Evolutionary conservation across 2,329 filamentous ascomycete species (phyloP), one percentile per base, ranked within the genome.

Genomic region (Fusarium scirpi): DNA sequence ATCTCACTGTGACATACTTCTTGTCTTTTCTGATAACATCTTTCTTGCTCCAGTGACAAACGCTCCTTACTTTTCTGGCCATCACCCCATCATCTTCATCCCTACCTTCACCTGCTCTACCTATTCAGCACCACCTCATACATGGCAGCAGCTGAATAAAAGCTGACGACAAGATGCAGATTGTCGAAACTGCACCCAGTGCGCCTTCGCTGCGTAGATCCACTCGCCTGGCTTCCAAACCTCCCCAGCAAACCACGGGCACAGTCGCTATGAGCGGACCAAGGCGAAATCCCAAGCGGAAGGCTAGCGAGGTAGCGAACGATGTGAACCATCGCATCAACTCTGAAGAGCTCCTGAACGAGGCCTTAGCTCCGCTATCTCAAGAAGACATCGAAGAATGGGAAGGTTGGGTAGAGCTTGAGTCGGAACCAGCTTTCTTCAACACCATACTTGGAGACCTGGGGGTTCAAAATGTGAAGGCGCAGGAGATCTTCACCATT

Each of bases 381-480:
- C 75, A 79, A 8, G 79, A 85, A 30, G 89, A 92, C 72, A 84
- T 86, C 25, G 79, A 85, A 27, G 84, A 85, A 30, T 94, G 91
- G 89, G 84, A 88, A 52, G 91, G 91, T 25, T 95, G 92, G 89
- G 87, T 91, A 62, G 94, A 98, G 76, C 86, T 98, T 52, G 94
- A 97, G 80, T 97, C 94, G 9, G 94, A 98, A 67, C 94, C 94
- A 10, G 93, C 89, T 29, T 90, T 94, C 74, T 98, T 98, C 83
- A 96, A 94, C 74, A 89, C 90, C 41, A 95, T 98, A 78, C 84
- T 98, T 6, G 86, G 87, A 34, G 90, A 94, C 51, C 89, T 96
- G 64, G 94, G 94, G 24, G 91, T 96, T 7, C 83, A 86, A 59
- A 88, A 90, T 54, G 86, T 94, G 63, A 91, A 90, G 70, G 87